Evolutionary conservation across 1,139 yeast species (phyloP).

Genomic region (Geotrichum carabidarum): DNA sequence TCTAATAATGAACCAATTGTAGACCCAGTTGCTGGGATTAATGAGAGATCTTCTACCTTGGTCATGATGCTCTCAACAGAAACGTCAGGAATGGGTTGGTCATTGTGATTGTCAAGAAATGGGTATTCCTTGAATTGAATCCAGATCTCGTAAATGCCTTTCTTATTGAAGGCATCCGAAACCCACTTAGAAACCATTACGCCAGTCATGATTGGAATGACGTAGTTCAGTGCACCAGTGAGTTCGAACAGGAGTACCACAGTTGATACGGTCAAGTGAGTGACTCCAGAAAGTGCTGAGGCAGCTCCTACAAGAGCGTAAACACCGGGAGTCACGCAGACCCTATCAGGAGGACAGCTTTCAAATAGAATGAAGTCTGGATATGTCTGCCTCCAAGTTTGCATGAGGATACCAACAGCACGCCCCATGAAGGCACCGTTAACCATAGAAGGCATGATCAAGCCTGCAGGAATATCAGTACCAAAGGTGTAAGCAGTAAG

Average conservation of each 20-base stretch:
- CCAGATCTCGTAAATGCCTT: slow-evolving; percentile 45
- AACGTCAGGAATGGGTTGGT: slow-evolving; percentile 37
- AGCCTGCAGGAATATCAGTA: slow-evolving; percentile 65
- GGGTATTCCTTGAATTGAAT: slow-evolving; percentile 41
- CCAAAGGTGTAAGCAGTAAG: slow-evolving; percentile 63
- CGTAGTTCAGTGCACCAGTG: slow-evolving; percentile 86
- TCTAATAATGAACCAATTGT: slow-evolving; percentile 27
- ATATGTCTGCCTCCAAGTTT: slow-evolving; percentile 30
- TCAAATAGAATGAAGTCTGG: slow-evolving; percentile 32
- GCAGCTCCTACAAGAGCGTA: slow-evolving; percentile 98
- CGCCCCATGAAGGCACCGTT: slow-evolving; percentile 71
- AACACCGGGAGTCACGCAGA: slow-evolving; percentile 83
- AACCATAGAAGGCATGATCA: slow-evolving; percentile 65
- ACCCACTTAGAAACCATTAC: slow-evolving; percentile 48
- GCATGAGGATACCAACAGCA: slow-evolving; percentile 56
- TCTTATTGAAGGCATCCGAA: slow-evolving; percentile 40
- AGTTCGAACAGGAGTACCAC: slow-evolving; percentile 94
- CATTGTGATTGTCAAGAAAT: slow-evolving; percentile 37
- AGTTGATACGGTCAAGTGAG: slow-evolving; percentile 85
- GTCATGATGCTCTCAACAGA: slow-evolving; percentile 36
- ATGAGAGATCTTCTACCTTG: slow-evolving; percentile 27
- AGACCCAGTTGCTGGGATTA: slow-evolving; percentile 29
- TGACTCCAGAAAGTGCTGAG: slow-evolving; percentile 88
- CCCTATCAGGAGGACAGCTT: slow-evolving; percentile 45
- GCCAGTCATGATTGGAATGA: slow-evolving; percentile 81